A percentile compares a stretch with the other conserved stretches of the same genome.
Conservation (phyloP, 352 stramenopile genomes). For the Aphanomyces stellatus region DNA sequence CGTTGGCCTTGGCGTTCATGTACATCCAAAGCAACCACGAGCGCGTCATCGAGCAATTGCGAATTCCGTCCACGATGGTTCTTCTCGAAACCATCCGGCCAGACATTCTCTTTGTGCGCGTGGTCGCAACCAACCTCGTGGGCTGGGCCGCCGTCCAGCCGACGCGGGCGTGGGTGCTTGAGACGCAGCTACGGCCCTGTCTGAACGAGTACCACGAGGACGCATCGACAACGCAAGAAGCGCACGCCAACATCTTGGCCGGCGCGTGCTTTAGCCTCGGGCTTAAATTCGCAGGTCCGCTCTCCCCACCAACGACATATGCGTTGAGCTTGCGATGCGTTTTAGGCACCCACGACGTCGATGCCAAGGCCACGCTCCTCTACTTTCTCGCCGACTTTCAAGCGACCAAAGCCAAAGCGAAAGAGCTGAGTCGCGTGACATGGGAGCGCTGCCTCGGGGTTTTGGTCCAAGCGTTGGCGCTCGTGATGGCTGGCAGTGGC, state of each 20-base stretch:
- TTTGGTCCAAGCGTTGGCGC: constrained; percentile 85
- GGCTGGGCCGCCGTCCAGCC: constrained; percentile 92
- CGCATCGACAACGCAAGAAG: constrained; percentile 86
- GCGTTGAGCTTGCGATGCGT: constrained; percentile 51
- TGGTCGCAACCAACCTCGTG: constrained; percentile 91
- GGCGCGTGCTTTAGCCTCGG: constrained; percentile 94
- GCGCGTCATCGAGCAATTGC: constrained; percentile 71
- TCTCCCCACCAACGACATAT: constrained; percentile 35
- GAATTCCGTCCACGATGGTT: constrained; percentile 92
- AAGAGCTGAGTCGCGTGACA: constrained; percentile 69
- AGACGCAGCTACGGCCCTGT: constrained; percentile 46
- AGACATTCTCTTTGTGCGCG: constrained; percentile 92
- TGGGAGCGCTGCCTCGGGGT: constrained; percentile 92
- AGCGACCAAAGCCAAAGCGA: constrained; percentile 42
- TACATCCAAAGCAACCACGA: constrained; percentile 92
- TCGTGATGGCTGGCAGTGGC: constrained; percentile 95
- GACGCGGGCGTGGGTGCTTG: constrained; percentile 86
- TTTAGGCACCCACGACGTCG: constrained; percentile 67
- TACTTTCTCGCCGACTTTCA: constrained; percentile 36
- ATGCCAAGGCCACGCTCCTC: constrained; percentile 33
- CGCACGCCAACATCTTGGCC: constrained; percentile 91
- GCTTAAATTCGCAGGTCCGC: constrained; percentile 91
- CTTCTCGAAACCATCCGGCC: constrained; percentile 94
- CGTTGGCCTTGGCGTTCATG: constrained; percentile 93
- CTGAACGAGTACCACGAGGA: constrained; percentile 51